A percentile compares a stretch with the other conserved stretches of the same genome.
These are phyloP conservation scores for Musa itinerans DNA, from an alignment of 176 grass and related monocot genomes.

Conservation along the genomic window DNA sequence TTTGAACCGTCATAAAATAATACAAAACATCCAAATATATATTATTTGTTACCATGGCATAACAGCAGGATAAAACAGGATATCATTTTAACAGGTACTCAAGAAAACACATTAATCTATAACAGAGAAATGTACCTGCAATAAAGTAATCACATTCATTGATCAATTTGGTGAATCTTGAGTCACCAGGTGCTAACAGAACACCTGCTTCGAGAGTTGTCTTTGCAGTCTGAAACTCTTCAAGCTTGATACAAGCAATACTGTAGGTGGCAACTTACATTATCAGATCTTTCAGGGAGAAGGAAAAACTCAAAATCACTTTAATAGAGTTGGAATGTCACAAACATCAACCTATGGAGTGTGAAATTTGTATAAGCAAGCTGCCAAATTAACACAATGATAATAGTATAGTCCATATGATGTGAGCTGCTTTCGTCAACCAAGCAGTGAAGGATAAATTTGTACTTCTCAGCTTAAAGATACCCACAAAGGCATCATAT, in stretches of 20 bases:
- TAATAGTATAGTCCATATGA: too few species aligned
- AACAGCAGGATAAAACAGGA: neutral
- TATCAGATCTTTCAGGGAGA: neutral
- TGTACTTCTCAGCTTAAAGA: neutral
- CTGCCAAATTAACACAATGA: too few species aligned
- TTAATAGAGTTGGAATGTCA: neutral
- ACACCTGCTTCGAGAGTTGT: slow-evolving; percentile 37
- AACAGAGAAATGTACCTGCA: slow-evolving; percentile 23
- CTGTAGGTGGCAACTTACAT: slow-evolving; percentile 7
- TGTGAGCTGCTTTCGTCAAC: too few species aligned
- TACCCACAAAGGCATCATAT: neutral
- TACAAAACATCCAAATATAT: neutral
- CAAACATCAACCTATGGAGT: neutral
- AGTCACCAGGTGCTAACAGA: slow-evolving; percentile 36
- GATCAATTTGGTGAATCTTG: slow-evolving; percentile 38
- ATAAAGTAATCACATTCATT: slow-evolving; percentile 38
- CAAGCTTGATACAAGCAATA: slow-evolving; percentile 46
- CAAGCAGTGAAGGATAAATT: neutral
- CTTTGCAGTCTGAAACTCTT: slow-evolving; percentile 45
- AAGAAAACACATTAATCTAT: neutral
- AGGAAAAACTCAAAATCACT: neutral
- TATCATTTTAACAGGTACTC: neutral
- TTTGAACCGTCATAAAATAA: neutral
- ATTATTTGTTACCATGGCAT: neutral
- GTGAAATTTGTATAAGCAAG: neutral